Evolutionary conservation across 441 rosid genomes (phyloP).

Genomic region (Sinapis alba): DNA sequence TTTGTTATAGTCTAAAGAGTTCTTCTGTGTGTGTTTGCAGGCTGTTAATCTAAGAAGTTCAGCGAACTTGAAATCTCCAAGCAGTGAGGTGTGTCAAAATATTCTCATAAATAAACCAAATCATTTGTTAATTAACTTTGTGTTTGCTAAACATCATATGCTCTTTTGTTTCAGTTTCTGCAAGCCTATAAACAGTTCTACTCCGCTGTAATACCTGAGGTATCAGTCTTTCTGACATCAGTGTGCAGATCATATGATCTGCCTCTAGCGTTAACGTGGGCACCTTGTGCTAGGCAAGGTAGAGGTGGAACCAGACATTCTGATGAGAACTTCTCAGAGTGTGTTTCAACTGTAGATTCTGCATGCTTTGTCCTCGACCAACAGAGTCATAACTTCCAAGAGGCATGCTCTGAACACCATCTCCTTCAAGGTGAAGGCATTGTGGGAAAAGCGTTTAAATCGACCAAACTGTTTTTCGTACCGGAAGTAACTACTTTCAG

Average conservation of each 20-base stretch:
- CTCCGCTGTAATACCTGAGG: conserved; percentile 62
- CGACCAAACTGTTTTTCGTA: conserved; percentile 58
- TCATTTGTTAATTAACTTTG: not conserved
- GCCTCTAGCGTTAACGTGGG: conserved; percentile 93
- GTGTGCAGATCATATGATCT: conserved; percentile 61
- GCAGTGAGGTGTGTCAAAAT: conserved; percentile 51
- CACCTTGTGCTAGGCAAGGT: conserved; percentile 64
- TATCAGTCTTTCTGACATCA: conserved; percentile 56
- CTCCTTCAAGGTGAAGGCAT: conserved; percentile 72
- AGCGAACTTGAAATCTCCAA: conserved; percentile 52
- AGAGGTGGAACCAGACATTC: conserved; percentile 77
- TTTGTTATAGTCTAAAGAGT: conserved; percentile 34
- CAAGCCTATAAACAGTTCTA: conserved; percentile 59
- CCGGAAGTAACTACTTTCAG: conserved; percentile 58
- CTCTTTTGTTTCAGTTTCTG: conserved; percentile 36
- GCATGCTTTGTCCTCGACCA: conserved; percentile 71
- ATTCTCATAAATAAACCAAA: not conserved
- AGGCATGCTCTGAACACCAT: conserved; percentile 85
- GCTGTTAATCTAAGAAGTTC: conserved; percentile 86
- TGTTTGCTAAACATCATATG: conserved; percentile 10
- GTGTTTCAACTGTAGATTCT: conserved; percentile 72
- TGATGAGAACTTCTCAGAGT: conserved; percentile 57
- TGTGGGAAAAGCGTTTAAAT: conserved; percentile 70
- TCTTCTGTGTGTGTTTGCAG: conserved; percentile 44
- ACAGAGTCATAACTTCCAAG: conserved; percentile 51